Conservation (phyloP, 2,329 filamentous ascomycete genomes). For the Colletotrichum kahawae region DNA sequence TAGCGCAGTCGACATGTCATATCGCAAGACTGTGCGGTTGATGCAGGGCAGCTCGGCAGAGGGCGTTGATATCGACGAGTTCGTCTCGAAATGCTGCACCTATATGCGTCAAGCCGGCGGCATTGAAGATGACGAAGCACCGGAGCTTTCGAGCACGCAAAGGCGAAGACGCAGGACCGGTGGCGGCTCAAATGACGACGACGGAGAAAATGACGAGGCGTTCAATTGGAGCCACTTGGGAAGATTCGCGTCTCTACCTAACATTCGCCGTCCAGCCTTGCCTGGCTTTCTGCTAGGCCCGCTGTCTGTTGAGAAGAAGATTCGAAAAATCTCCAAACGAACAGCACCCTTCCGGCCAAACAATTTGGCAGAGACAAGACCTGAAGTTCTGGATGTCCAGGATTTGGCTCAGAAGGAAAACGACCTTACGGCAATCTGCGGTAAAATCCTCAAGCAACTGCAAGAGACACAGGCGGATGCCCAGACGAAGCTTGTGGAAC, state of each 20-base stretch:
- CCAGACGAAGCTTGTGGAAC: conserved; percentile 49
- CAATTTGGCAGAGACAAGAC: conserved; percentile 72
- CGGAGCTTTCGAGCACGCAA: conserved; percentile 56
- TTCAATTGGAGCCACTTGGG: conserved; percentile 89
- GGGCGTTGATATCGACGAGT: conserved; percentile 88
- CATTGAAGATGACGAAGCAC: conserved; percentile 54
- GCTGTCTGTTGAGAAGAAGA: conserved; percentile 85
- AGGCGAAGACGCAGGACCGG: conserved; percentile 44
- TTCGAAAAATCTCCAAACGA: conserved; percentile 72
- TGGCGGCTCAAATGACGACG: conserved; percentile 55
- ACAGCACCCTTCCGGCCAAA: conserved; percentile 73
- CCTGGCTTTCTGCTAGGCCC: conserved; percentile 88
- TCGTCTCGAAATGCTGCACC: conserved; percentile 85
- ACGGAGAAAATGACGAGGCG: conserved; percentile 76
- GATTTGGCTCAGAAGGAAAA: conserved; percentile 80
- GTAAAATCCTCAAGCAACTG: conserved; percentile 72
- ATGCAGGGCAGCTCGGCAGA: conserved; percentile 74
- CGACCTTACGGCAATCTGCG: conserved; percentile 80
- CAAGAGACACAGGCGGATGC: conserved; percentile 49
- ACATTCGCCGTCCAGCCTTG: conserved; percentile 75
- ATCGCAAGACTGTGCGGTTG: conserved; percentile 77
- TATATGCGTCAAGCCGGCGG: conserved; percentile 79
- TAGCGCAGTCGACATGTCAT: conserved; percentile 78
- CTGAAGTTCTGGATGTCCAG: conserved; percentile 76
- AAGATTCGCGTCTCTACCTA: conserved; percentile 74